Conservation (phyloP, 495 filamentous ascomycete genomes). For the Talaromyces nanjingensis region DNA sequence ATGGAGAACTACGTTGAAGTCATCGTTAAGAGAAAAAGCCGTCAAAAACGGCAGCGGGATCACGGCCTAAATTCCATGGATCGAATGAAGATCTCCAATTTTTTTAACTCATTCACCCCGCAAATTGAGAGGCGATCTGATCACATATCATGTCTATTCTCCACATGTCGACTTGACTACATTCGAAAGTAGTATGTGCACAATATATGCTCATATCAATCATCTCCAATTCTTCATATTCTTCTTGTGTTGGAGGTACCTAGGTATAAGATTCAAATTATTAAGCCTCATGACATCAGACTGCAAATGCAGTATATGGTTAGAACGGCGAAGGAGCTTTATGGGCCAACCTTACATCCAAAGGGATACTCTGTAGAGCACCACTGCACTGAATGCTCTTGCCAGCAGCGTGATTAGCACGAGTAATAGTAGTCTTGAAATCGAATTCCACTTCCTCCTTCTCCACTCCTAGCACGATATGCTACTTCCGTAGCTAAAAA, state of each 20-base stretch:
- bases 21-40: neutral
- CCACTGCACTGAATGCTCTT: neutral
- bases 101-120: neutral
- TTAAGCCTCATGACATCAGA: too few relatives aligned
- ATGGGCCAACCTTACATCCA: too few relatives aligned
- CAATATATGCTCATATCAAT: neutral
- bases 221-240: neutral
- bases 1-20: neutral
- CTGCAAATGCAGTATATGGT: too few relatives aligned
- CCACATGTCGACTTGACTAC: neutral
- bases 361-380: too few relatives aligned
- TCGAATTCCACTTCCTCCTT: too few relatives aligned
- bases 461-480: too few relatives aligned
- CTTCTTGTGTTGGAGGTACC: neutral
- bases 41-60: neutral
- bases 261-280: too few relatives aligned
- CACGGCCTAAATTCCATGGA: neutral
- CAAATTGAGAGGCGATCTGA: neutral
- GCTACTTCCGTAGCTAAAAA: too few relatives aligned
- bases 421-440: too few relatives aligned
- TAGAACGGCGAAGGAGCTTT: too few relatives aligned
- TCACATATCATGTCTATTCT: neutral
- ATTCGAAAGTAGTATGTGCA: neutral
- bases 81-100: neutral
- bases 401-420: neutral